Conservation (phyloP, 306 rosid genomes). For the Cucurbita moschata region DNA sequence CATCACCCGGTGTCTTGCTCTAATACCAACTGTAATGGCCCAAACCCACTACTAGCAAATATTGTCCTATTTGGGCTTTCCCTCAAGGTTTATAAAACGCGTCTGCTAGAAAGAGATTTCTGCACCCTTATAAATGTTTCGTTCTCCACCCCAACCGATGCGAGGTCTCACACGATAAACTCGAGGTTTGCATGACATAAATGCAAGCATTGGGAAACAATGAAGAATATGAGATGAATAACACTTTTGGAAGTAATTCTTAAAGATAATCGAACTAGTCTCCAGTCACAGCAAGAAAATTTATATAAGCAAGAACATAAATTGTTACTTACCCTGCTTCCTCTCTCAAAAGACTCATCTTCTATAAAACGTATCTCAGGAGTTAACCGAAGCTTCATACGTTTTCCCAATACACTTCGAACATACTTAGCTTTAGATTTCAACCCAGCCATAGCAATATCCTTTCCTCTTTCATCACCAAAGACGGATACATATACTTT, state of each 20-base stretch:
- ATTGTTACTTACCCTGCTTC: constrained; percentile 65
- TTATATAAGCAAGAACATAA: background rate
- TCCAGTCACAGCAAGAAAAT: background rate
- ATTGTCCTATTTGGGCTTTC: too few relatives aligned
- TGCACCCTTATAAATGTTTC: too few relatives aligned
- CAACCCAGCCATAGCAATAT: constrained; percentile 78
- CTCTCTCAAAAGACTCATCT: constrained; percentile 82
- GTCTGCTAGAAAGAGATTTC: too few relatives aligned
- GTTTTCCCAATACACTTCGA: constrained; percentile 64
- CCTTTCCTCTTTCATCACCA: constrained; percentile 89
- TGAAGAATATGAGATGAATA: background rate
- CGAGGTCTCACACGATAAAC: background rate
- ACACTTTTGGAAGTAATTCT: background rate
- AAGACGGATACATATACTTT: constrained; percentile 86
- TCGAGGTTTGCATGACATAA: background rate
- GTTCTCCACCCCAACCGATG: too few relatives aligned
- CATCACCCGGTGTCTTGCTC: too few relatives aligned
- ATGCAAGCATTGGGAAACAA: background rate
- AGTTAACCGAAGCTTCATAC: constrained; percentile 75
- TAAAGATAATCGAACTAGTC: background rate
- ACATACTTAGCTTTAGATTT: constrained; percentile 85
- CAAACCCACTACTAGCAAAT: too few relatives aligned
- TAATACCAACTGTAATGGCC: too few relatives aligned
- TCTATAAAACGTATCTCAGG: constrained; percentile 86
- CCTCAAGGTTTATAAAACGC: too few relatives aligned